These are phyloP conservation scores for Platanus orientalis DNA, from an alignment of 164 flowering plant species.

Conservation along the genomic window DNA sequence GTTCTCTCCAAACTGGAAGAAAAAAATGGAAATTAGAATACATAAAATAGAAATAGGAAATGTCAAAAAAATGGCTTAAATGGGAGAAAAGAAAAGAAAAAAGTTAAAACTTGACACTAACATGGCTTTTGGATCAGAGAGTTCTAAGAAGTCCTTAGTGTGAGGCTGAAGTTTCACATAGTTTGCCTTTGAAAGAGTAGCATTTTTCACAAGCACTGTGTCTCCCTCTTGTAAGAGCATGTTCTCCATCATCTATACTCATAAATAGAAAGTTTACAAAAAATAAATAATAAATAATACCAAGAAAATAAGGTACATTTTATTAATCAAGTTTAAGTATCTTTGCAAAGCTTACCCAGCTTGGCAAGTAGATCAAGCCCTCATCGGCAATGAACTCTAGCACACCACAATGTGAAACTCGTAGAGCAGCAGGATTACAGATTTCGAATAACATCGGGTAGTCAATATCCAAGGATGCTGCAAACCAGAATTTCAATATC, in stretches of 20 bases:
- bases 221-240: constrained; percentile 91
- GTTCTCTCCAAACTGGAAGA: constrained; percentile 87
- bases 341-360: constrained; percentile 49
- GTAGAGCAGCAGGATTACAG: constrained; percentile 58
- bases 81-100: neutral
- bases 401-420: constrained; percentile 94
- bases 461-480: constrained; percentile 75
- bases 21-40: neutral
- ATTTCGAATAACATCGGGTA: constrained; percentile 98
- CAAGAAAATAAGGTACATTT: neutral
- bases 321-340: neutral
- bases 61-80: neutral
- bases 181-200: constrained; percentile 83
- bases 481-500: constrained; percentile 2
- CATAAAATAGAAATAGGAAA: neutral
- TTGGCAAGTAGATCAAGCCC: constrained; percentile 90
- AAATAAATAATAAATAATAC: neutral
- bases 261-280: no score
- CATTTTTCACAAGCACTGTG: constrained; percentile 75
- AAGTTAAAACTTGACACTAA: constrained; percentile 31
- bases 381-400: constrained; percentile 97
- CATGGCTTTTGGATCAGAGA: constrained; percentile 98
- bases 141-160: constrained; percentile 89
- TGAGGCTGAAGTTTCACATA: constrained; percentile 97
- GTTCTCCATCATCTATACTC: constrained; percentile 89